Conservation (phyloP, 2,329 filamentous ascomycete genomes). For the Chaetomium globosum region DNA sequence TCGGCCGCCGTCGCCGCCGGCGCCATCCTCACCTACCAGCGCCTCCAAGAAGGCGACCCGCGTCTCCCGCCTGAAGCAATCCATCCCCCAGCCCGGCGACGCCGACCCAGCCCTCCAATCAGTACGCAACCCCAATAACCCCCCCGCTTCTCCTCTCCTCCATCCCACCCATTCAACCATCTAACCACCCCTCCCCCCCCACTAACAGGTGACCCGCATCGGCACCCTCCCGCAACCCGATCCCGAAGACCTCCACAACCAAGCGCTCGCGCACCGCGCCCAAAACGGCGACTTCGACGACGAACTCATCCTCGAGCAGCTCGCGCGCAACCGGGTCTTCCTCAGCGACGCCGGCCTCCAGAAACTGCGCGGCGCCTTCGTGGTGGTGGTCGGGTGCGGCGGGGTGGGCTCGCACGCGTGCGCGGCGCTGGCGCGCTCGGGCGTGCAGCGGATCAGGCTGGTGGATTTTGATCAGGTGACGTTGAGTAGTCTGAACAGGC, state of each 20-base stretch:
- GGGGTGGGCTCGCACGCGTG: conserved; percentile 93
- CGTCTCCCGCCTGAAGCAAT: conserved; percentile 60
- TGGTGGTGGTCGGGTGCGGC: conserved; percentile 89
- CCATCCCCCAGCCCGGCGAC: conserved; percentile 53
- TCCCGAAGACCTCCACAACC: conserved; percentile 64
- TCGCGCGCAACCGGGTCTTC: conserved; percentile 91
- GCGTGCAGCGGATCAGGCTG: conserved; percentile 82
- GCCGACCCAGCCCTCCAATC: conserved; percentile 42
- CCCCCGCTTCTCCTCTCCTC: not conserved
- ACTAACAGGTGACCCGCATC: conserved; percentile 60
- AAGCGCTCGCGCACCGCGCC: conserved; percentile 60
- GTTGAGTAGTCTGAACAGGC: conserved; percentile 89
- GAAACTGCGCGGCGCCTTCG: conserved; percentile 77
- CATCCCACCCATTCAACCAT: not conserved
- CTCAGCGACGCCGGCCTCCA: conserved; percentile 78
- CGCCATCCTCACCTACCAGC: conserved; percentile 65
- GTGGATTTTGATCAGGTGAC: conserved; percentile 99
- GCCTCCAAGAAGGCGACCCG: conserved; percentile 57
- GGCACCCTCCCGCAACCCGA: conserved; percentile 55
- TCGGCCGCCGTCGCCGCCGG: conserved; percentile 63
- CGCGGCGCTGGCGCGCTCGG: conserved; percentile 82
- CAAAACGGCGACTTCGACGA: conserved; percentile 67
- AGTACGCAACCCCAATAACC: conserved; percentile 38
- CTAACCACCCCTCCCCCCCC: not conserved
- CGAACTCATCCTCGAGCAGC: conserved; percentile 89